Evolutionary conservation across 1,139 yeast species (phyloP).

Genomic region (Geotrichum citri-aurantii): DNA sequence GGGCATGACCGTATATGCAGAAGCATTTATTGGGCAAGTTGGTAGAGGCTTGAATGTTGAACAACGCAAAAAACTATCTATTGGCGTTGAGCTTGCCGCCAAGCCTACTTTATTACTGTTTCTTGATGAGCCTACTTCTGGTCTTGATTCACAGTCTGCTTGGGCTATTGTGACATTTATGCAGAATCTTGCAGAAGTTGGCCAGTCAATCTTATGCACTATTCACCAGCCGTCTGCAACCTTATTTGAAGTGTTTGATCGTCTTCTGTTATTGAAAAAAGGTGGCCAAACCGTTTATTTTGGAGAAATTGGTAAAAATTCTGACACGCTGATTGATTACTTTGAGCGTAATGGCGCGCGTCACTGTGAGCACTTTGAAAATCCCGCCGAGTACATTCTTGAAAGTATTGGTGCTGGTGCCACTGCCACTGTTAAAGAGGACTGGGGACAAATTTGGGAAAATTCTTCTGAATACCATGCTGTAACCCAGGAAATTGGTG

Average conservation of each 20-base stretch:
- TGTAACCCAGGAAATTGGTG: slow-evolving; percentile 32
- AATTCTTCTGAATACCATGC: slow-evolving; percentile 47
- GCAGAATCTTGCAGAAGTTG: slow-evolving; percentile 65
- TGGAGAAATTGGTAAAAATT: slow-evolving; percentile 66
- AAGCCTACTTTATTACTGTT: slow-evolving; percentile 72
- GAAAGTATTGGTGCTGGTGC: slow-evolving; percentile 74
- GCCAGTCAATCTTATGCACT: slow-evolving; percentile 75
- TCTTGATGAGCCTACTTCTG: slow-evolving; percentile 87
- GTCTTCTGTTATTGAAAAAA: slow-evolving; percentile 57
- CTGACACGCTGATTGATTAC: slow-evolving; percentile 52
- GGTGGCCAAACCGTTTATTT: slow-evolving; percentile 76
- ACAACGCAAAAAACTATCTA: slow-evolving; percentile 76
- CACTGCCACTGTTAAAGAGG: slow-evolving; percentile 55
- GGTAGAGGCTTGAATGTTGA: slow-evolving; percentile 70
- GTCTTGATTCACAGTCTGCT: slow-evolving; percentile 83
- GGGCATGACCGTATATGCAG: slow-evolving; percentile 55
- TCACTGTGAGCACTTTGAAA: slow-evolving; percentile 56
- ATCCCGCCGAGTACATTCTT: slow-evolving; percentile 77
- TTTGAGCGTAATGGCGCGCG: slow-evolving; percentile 64
- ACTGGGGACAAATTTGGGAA: slow-evolving; percentile 60
- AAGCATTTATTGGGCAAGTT: slow-evolving; percentile 57
- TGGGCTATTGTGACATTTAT: slow-evolving; percentile 50
- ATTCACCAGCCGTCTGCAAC: slow-evolving; percentile 78
- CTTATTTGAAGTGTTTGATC: slow-evolving; percentile 65
- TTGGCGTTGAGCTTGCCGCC: slow-evolving; percentile 81